Evolutionary conservation across 495 filamentous ascomycete genomes (phyloP), one percentile per base, ranked within the genome.

Genomic region (Penicillium steckii): DNA sequence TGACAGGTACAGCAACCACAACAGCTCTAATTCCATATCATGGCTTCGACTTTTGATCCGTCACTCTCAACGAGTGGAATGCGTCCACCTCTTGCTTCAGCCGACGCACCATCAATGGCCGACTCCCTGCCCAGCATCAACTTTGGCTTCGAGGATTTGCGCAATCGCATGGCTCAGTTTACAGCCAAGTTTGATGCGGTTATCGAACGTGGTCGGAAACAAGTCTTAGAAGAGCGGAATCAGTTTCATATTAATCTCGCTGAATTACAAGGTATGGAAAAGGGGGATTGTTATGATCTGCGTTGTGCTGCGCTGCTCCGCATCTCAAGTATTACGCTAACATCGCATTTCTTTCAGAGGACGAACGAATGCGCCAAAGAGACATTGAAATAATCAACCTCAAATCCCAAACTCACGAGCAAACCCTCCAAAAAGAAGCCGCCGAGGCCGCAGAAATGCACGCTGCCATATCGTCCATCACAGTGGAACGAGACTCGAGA

Each of bases 101-200:
- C 81, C 21, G 72, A 78, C 50, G 77, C 75, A 38, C 79, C 80
- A 6, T 82, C 83, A 51, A 85, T 86, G 79, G 89, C 90, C 29
- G 90, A 94, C 68, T 84, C 84, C 10, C 82, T 97, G 8, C 94
- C 94, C 30, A 89, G 76, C 67, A 88, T 96, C 70, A 91, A 94
- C 71, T 97, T 97, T 69, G 91, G 90, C 50, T 97, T 97, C 71
- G 93, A 97, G 52, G 91, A 96, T 54, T 76, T 98, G 53, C 92
- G 92, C 69, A 90, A 90, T 56, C 86, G 90, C 71, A 97, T 98
- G 93, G 84, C 88, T 23, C 87, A 87, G 45, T 98, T 98, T 68
- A 97, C 90, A 0, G 82, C 83, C 8, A 87, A 82, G 50, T 98
- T 98, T 58, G 94, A 97, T 63, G 85, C 85, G 6, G 97, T 97